phyloP scores from a whole-genome alignment of 129 eudicot species.

The Artemisia tridentata region DNA sequence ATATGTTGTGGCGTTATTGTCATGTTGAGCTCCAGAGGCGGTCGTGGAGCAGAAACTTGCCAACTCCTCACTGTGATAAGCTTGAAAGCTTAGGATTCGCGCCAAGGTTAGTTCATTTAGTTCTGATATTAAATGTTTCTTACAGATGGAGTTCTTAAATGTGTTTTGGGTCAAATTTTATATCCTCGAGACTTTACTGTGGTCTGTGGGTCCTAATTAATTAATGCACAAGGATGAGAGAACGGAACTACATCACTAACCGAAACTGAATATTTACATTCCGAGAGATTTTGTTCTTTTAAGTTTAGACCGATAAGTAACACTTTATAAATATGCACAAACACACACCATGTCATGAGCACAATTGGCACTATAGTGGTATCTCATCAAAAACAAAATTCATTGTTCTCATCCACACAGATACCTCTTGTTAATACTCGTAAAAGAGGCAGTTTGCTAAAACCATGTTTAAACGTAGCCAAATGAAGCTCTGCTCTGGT shows the following conservation, averaged over 20 bases:
- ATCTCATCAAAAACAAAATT: background rate
- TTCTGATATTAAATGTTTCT: background rate
- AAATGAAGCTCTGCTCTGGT: background rate
- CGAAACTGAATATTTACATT: background rate
- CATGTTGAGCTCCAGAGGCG: conserved; percentile 90
- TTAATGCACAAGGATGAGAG: background rate
- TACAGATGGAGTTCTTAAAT: conserved; percentile 3
- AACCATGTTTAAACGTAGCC: background rate
- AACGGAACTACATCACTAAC: background rate
- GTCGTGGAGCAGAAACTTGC: conserved; percentile 84
- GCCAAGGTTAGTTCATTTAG: conserved; percentile 54
- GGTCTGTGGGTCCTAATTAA: conserved; percentile 2
- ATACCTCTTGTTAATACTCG: background rate
- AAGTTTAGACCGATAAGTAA: background rate
- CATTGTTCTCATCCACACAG: background rate
- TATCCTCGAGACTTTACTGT: background rate
- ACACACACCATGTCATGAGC: background rate
- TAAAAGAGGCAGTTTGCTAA: background rate
- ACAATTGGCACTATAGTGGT: background rate
- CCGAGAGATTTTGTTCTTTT: background rate
- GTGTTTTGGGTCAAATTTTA: background rate
- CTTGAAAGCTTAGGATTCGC: conserved; percentile 62
- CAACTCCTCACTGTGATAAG: conserved; percentile 96
- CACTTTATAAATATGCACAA: too few species aligned
- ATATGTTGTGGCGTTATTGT: conserved; percentile 82